Evolutionary conservation across 2,329 filamentous ascomycete genomes (phyloP).

Genomic region (Fonsecaea nubica): DNA sequence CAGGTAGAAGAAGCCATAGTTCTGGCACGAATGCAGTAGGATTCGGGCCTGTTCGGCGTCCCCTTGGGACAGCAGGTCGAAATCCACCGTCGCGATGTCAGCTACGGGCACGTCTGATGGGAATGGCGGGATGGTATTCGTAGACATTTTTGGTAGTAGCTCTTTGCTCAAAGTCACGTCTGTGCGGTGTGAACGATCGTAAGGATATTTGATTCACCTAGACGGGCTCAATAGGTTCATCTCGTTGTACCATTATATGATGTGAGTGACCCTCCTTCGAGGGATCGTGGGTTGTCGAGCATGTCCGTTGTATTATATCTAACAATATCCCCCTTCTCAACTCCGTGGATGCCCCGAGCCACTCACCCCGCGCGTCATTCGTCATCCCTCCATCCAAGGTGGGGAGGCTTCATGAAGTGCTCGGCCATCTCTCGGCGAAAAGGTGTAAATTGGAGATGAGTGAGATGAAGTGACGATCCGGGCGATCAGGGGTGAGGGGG

Average conservation of each 20-base stretch:
- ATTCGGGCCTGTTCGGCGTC: conserved; percentile 16
- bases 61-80: conserved; percentile 21
- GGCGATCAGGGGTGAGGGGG: background rate
- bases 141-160: conserved; percentile 5
- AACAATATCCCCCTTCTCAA: background rate
- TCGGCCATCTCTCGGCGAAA: background rate
- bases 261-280: background rate
- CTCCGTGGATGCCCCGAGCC: background rate
- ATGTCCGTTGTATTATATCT: background rate
- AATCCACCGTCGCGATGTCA: conserved; percentile 25
- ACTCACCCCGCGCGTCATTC: background rate
- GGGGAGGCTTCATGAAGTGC: background rate
- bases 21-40: conserved; percentile 21
- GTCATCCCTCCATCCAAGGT: background rate
- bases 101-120: conserved; percentile 22
- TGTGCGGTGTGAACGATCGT: background rate
- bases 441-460: background rate
- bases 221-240: too few species aligned
- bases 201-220: too few species aligned
- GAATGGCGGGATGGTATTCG: conserved; percentile 15
- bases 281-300: background rate
- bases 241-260: background rate
- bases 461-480: background rate
- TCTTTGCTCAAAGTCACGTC: background rate
- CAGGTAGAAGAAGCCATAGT: conserved; percentile 29